These are phyloP conservation scores for cucumber (Cucumis sativus) DNA, from an alignment of 306 rosid genomes.

Conservation along the genomic window Cucumber_9930_V3 NC_026656.2:18501001-18501500, in stretches of 20 bases:
- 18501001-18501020: not conserved
- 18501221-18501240: not conserved
- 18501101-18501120: not conserved
- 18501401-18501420: constrained; percentile 17
- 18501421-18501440: constrained; percentile 15
- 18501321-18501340: not conserved
- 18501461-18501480: not conserved
- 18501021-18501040: not conserved
- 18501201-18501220: not conserved
- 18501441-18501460: constrained; percentile 13
- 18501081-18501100: not conserved
- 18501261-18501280: not conserved
- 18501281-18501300: constrained; percentile 4
- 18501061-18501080: not conserved
- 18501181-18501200: not conserved
- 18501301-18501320: not conserved
- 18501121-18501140: not conserved
- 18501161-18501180: not conserved
- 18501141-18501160: not conserved
- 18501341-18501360: not conserved
- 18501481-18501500: constrained; percentile 9
- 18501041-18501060: not conserved
- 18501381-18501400: not conserved
- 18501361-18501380: not conserved
- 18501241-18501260: not conserved